Evolutionary conservation across 192 early-diverging fungal species (phyloP), one percentile per base, ranked within the genome.

Genomic region (Allomyces macrogynus): DNA sequence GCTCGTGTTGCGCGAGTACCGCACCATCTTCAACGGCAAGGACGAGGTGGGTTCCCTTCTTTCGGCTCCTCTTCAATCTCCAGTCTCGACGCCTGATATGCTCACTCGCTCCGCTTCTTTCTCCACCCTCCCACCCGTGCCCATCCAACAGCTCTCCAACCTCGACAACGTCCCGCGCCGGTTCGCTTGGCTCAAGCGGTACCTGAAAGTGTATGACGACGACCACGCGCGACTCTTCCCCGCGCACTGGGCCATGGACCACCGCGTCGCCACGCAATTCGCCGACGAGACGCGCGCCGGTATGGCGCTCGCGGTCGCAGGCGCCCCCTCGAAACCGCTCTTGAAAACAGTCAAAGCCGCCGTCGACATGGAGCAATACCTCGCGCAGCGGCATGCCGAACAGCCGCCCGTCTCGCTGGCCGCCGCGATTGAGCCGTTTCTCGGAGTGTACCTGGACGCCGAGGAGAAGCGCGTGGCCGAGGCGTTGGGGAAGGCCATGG

Each of bases 151-250:
- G 73, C 87, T 88, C 16, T 76, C 90, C n/a, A 85, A 85, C 27
- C 71, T 98, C 1, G 89, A 89, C 62, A 84, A 91, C 60, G 82
- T 90, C 0, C 86, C 89, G 7, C 76, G 92, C 24, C 78, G 95
- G 24, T 97, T 93, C 72, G 88, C 93, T 4, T 97, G 92, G 89
- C 72, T 99, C 32, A 89, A 93, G 65, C 79, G 93, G 23, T 74
- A 87, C n/a, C 69, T 97, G 44, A 90, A 90, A 69, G 85, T 78
- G n/a, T 87, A 84, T 71, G 87, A 93, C 67, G 91, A 95, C n/a
- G 84, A 87, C 32, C 90, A 95, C 69, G 81, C 84, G 0, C 70
- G 71, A 7, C 78, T 92, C 18, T 99, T 99, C 63, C 92, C 91
- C 0, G 67, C 71, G 3, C 62, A 72, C 22, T 97, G 95, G 95